A percentile compares a stretch with the other conserved stretches of the same genome.
phyloP scores from a whole-genome alignment of 2,329 filamentous ascomycete species.

The Botrytis galanthina region DNA sequence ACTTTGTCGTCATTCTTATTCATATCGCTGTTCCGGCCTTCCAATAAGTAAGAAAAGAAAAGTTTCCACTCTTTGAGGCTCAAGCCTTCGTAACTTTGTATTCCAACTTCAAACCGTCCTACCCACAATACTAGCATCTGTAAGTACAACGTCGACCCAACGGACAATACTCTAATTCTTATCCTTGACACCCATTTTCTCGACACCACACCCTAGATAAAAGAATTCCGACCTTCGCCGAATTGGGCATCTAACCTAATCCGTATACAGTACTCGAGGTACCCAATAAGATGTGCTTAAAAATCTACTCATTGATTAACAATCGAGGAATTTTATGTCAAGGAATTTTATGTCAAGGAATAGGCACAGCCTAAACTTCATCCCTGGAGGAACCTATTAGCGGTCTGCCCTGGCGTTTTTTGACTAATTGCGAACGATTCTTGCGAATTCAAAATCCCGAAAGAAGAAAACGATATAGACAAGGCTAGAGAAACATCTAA shows the following conservation, averaged over 20 bases:
- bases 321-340: not conserved
- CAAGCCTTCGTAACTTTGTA: not conserved
- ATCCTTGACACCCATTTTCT: not conserved
- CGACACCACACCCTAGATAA: not conserved
- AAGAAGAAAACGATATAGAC: not conserved
- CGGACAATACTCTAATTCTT: not conserved
- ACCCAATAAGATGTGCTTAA: not conserved
- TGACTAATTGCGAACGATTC: not conserved
- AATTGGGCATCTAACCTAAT: too few relatives aligned
- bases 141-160: not conserved
- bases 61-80: not conserved
- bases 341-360: not conserved
- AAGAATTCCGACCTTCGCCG: not conserved
- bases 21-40: not conserved
- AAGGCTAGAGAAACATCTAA: slow-evolving; percentile 3
- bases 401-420: slow-evolving; percentile 12
- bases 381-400: not conserved
- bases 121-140: not conserved
- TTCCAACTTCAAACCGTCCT: not conserved
- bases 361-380: not conserved
- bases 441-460: not conserved
- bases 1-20: not conserved
- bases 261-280: not conserved
- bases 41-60: not conserved
- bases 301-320: not conserved